These are phyloP conservation scores for Pharnaceum exiguum DNA, from an alignment of 148 eudicot species.

Conservation along the genomic window DNA sequence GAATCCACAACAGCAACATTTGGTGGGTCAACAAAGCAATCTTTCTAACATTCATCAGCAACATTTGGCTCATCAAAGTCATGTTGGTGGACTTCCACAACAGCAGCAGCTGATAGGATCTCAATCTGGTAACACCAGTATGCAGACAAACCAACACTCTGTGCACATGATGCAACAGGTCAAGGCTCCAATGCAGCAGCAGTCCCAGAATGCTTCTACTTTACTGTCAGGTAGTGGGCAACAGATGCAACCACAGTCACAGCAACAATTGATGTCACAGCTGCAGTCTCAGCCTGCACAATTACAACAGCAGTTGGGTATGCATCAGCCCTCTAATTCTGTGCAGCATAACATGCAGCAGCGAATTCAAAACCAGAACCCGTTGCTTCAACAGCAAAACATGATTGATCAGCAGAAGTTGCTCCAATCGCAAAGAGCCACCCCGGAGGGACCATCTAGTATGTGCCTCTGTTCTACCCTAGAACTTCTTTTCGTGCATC, in stretches of 20 bases:
- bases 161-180: slow-evolving; percentile 62
- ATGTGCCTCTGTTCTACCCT: slow-evolving; percentile 30
- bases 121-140: slow-evolving; percentile 58
- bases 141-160: slow-evolving; percentile 65
- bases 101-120: slow-evolving; percentile 61
- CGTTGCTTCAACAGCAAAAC: slow-evolving; percentile 71
- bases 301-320: slow-evolving; percentile 60
- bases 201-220: slow-evolving; percentile 43
- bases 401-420: slow-evolving; percentile 75
- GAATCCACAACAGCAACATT: slow-evolving; percentile 44
- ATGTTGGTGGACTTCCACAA: slow-evolving; percentile 42
- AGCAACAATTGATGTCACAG: slow-evolving; percentile 73
- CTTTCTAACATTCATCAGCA: slow-evolving; percentile 59
- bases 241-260: slow-evolving; percentile 53
- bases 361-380: slow-evolving; percentile 59
- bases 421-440: slow-evolving; percentile 65
- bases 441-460: slow-evolving; percentile 76
- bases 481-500: neutral
- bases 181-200: slow-evolving; percentile 60
- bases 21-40: slow-evolving; percentile 45
- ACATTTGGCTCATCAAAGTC: slow-evolving; percentile 61
- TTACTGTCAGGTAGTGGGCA: slow-evolving; percentile 54
- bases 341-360: slow-evolving; percentile 76
- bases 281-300: slow-evolving; percentile 75
- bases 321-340: slow-evolving; percentile 65